Conservation (phyloP, 2,329 filamentous ascomycete genomes). For the Talaromyces sp. region DNA sequence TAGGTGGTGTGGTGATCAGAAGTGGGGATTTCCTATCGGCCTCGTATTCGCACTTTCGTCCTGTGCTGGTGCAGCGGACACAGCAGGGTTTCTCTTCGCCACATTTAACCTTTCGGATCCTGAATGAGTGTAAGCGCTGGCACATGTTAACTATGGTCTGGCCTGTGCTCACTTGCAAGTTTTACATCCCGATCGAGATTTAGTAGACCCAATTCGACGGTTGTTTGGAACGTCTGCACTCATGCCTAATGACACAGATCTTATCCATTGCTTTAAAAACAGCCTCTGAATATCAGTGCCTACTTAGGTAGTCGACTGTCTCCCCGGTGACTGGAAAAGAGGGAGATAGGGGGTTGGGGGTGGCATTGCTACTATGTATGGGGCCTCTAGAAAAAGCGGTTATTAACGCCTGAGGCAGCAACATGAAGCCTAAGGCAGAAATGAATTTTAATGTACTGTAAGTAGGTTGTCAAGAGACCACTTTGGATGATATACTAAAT, state of each 20-base stretch:
- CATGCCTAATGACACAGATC: neutral
- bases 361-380: too few species aligned
- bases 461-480: too few species aligned
- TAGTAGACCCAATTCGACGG: slow-evolving; percentile 10
- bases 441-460: too few species aligned
- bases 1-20: neutral
- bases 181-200: slow-evolving; percentile 20
- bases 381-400: too few species aligned
- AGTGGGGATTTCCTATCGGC: neutral
- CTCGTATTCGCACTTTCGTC: slow-evolving; percentile 18
- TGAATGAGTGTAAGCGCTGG: neutral
- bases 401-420: too few species aligned
- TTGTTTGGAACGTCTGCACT: neutral
- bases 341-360: neutral
- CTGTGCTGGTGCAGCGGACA: slow-evolving; percentile 13
- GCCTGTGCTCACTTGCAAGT: slow-evolving; percentile 21
- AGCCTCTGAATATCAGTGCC: too few species aligned
- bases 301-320: too few species aligned
- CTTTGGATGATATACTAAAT: too few species aligned
- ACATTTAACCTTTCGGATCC: slow-evolving; percentile 26
- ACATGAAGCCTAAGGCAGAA: too few species aligned
- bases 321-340: too few species aligned
- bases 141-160: neutral
- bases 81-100: slow-evolving; percentile 25
- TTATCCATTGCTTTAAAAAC: neutral